Evolutionary conservation across 352 stramenopile genomes (phyloP).

Genomic region (Halophytophthora batemanensis): DNA sequence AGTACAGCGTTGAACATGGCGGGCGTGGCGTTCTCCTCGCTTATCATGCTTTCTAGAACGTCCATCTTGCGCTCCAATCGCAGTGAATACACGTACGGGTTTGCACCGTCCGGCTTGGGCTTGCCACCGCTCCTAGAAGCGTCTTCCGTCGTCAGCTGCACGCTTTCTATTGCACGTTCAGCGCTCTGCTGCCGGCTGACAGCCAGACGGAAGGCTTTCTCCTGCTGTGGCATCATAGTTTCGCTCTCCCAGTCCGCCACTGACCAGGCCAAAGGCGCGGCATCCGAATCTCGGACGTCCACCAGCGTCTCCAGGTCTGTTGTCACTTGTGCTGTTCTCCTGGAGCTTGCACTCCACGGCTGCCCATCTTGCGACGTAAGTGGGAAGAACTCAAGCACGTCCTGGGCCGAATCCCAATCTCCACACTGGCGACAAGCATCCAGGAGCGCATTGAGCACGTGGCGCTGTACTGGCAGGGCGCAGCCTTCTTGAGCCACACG

Average conservation of each 20-base stretch:
- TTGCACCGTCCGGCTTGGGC: conserved; percentile 7
- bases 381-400: conserved; percentile 7
- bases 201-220: conserved; percentile 15
- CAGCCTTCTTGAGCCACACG: conserved; percentile 3
- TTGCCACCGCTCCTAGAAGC: background rate
- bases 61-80: conserved; percentile 26
- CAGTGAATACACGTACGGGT: conserved; percentile 14
- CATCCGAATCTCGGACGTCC: conserved; percentile 13
- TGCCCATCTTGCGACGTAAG: conserved; percentile 3
- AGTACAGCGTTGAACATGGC: conserved; percentile 40
- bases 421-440: conserved; percentile 43
- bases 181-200: conserved; percentile 22
- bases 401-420: conserved; percentile 37
- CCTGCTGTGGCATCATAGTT: conserved; percentile 11
- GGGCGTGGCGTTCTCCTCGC: conserved; percentile 6
- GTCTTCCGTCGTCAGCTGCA: conserved; percentile 3
- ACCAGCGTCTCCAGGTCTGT: conserved; percentile 14
- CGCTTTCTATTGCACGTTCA: conserved; percentile 17
- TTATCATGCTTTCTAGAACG: conserved; percentile 39
- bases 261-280: conserved; percentile 20
- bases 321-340: conserved; percentile 4
- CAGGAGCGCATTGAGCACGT: conserved; percentile 39
- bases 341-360: background rate
- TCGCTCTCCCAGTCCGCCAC: conserved; percentile 18
- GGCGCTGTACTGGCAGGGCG: conserved; percentile 13